Conservation (phyloP, 1,284 basidiomycete species). For the Bondarzewia mesenterica region DNA sequence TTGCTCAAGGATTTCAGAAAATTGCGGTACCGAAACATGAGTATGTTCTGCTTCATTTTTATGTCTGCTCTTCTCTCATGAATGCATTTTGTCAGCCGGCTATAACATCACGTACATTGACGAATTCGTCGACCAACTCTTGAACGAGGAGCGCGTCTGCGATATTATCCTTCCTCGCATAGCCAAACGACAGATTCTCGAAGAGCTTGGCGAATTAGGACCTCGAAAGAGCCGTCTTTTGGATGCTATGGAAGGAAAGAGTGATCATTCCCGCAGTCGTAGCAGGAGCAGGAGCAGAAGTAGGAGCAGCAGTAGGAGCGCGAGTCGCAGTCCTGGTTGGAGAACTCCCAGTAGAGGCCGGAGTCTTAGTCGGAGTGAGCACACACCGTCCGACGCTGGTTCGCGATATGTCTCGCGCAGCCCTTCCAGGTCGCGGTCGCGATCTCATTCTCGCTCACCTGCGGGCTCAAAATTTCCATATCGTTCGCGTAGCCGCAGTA, state of each 20-base stretch:
- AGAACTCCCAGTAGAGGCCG: constrained; percentile 17
- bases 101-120: constrained; percentile 86
- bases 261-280: constrained; percentile 34
- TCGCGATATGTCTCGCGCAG: constrained; percentile 60
- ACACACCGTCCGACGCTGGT: constrained; percentile 35
- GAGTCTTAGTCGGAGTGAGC: constrained; percentile 22
- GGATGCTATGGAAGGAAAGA: constrained; percentile 73
- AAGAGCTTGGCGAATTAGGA: constrained; percentile 86
- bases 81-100: constrained; percentile 43
- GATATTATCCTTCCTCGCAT: constrained; percentile 94
- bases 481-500: constrained; percentile 49
- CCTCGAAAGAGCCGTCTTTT: constrained; percentile 76
- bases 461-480: too few relatives aligned
- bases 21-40: constrained; percentile 72
- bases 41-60: constrained; percentile 35
- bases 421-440: constrained; percentile 32
- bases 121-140: constrained; percentile 82
- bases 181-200: constrained; percentile 78
- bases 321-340: constrained; percentile 9
- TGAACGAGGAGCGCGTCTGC: constrained; percentile 89
- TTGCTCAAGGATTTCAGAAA: constrained; percentile 92
- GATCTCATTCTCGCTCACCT: constrained; percentile 24
- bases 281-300: constrained; percentile 23
- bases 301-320: constrained; percentile 21
- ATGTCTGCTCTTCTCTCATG: neutral